Percentiles rank a stretch among this genome's conserved stretches.
phyloP scores from a whole-genome alignment of 1,284 basidiomycete genomes.

The Fomitiporia mediterranea region DNA sequence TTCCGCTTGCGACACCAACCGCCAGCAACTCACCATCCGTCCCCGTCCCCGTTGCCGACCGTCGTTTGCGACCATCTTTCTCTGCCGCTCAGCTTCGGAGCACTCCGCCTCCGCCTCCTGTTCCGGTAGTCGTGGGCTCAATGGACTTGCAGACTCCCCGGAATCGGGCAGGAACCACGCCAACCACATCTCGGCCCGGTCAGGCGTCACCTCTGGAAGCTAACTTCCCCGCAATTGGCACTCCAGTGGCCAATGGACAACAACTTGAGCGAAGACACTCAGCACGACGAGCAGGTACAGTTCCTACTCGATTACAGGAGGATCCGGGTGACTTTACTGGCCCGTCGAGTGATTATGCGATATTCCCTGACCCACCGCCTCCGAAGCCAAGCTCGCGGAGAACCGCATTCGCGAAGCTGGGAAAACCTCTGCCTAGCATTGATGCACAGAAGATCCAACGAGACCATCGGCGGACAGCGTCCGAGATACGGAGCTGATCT shows the following conservation, averaged over 20 bases:
- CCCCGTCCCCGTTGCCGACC: constrained; percentile 50
- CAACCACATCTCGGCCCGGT: constrained; percentile 37
- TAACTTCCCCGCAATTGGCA: constrained; percentile 8
- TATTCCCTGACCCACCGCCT: constrained; percentile 64
- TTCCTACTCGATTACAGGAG: constrained; percentile 23
- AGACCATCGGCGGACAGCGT: constrained; percentile 55
- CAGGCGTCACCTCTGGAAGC: constrained; percentile 21
- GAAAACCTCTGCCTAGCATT: constrained; percentile 46
- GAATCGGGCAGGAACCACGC: constrained; percentile 65
- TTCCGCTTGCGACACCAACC: constrained; percentile 41
- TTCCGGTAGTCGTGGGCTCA: constrained; percentile 31
- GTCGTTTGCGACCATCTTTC: constrained; percentile 60
- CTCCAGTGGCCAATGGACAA: constrained; percentile 3
- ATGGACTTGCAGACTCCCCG: constrained; percentile 32
- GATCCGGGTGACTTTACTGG: constrained; percentile 45
- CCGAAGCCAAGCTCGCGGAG: constrained; percentile 49
- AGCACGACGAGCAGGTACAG: constrained; percentile 18
- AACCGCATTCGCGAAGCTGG: constrained; percentile 61
- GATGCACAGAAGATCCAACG: constrained; percentile 37
- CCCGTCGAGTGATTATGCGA: constrained; percentile 63
- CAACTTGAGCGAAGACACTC: constrained; percentile 15
- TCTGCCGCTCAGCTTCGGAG: constrained; percentile 72
- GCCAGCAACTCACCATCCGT: constrained; percentile 48
- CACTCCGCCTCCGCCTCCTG: constrained; percentile 32
- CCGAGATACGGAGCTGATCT: constrained; percentile 44